phyloP scores from a whole-genome alignment of 257 asterid genomes.

The Gardenia jasminoides region DNA sequence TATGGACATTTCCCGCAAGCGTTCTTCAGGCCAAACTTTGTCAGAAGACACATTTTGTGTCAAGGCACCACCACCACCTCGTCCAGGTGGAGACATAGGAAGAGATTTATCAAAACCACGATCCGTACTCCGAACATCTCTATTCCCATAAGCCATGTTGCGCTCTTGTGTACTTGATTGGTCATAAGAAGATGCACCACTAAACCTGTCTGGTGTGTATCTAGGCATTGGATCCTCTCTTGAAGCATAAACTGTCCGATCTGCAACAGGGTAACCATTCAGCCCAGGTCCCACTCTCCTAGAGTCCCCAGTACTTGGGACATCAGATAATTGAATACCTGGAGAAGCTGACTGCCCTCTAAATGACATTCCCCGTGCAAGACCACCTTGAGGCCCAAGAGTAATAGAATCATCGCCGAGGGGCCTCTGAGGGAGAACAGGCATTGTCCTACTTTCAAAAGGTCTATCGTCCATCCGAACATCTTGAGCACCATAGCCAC shows the following conservation, averaged over 20 bases:
- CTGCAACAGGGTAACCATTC: slow-evolving; percentile 59
- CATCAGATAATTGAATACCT: slow-evolving; percentile 36
- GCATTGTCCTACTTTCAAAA: slow-evolving; percentile 49
- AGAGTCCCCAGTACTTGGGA: slow-evolving; percentile 44
- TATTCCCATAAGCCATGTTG: slow-evolving; percentile 26
- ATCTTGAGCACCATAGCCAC: slow-evolving; percentile 74
- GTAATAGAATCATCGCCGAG: slow-evolving; percentile 70
- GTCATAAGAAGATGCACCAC: slow-evolving; percentile 41
- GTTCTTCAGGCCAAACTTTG: slow-evolving; percentile 54
- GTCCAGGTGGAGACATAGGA: slow-evolving; percentile 40
- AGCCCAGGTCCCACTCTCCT: slow-evolving; percentile 55
- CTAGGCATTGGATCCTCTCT: slow-evolving; percentile 62
- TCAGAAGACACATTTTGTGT: slow-evolving; percentile 45
- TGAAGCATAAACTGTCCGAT: slow-evolving; percentile 52
- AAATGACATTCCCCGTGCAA: slow-evolving; percentile 79
- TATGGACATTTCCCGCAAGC: slow-evolving; percentile 57
- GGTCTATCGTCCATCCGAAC: slow-evolving; percentile 60
- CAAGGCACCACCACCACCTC: slow-evolving; percentile 34
- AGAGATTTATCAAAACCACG: slow-evolving; percentile 32
- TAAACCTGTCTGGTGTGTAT: slow-evolving; percentile 49
- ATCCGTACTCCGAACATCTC: slow-evolving; percentile 24
- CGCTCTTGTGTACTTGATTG: slow-evolving; percentile 49
- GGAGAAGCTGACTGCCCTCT: slow-evolving; percentile 65
- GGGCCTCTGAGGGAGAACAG: slow-evolving; percentile 69
- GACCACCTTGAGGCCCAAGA: slow-evolving; percentile 98